Conservation (phyloP, 768 basidiomycete species). For the Crucibulum laeve region DNA sequence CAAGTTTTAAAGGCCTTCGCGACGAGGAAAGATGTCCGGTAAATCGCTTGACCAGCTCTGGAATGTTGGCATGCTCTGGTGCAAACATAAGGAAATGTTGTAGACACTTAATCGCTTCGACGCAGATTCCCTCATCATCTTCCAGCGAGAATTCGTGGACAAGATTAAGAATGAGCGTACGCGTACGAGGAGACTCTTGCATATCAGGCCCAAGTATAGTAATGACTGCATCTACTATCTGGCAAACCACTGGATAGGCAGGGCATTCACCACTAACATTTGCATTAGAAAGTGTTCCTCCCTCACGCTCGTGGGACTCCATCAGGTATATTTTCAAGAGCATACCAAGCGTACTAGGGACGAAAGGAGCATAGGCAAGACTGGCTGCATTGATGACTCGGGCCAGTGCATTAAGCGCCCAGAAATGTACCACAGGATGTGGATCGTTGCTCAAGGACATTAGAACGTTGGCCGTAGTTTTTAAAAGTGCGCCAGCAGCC, state of each 20-base stretch:
- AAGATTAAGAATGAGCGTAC: constrained; percentile 79
- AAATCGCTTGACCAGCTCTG: constrained; percentile 75
- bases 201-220: constrained; percentile 94
- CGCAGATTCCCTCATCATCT: constrained; percentile 80
- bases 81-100: constrained; percentile 98
- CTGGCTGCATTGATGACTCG: constrained; percentile 90
- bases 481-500: constrained; percentile 91
- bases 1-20: constrained; percentile 82
- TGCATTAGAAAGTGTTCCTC: constrained; percentile 75
- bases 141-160: constrained; percentile 84
- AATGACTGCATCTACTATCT: constrained; percentile 89
- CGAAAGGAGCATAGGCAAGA: constrained; percentile 85
- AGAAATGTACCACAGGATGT: constrained; percentile 94
- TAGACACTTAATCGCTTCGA: constrained; percentile 93
- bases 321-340: constrained; percentile 85
- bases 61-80: constrained; percentile 77
- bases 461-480: constrained; percentile 92
- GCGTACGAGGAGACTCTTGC: constrained; percentile 76
- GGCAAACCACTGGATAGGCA: constrained; percentile 87
- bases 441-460: constrained; percentile 96
- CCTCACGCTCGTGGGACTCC: constrained; percentile 91
- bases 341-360: constrained; percentile 85
- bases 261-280: constrained; percentile 90
- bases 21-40: constrained; percentile 76
- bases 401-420: constrained; percentile 82